Percentiles rank a stretch among this genome's conserved stretches.
Evolutionary conservation across 495 filamentous ascomycete genomes (phyloP).

Genomic region (Evansstolkia leycettana): DNA sequence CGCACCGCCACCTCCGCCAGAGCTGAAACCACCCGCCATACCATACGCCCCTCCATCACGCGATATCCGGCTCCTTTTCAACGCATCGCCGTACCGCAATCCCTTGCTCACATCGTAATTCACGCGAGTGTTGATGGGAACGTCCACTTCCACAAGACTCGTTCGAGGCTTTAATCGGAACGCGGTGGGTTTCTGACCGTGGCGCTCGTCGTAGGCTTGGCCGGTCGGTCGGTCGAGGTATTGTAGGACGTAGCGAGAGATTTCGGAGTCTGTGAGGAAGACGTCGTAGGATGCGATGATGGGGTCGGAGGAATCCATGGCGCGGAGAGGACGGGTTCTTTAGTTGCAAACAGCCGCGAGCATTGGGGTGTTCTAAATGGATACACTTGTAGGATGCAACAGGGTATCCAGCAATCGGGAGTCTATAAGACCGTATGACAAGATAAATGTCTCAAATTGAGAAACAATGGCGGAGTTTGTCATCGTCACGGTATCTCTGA

Average conservation of each 20-base stretch:
- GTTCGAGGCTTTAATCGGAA: conserved; percentile 55
- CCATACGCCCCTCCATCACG: conserved; percentile 46
- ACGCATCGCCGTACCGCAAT: conserved; percentile 50
- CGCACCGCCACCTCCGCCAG: conserved; percentile 15
- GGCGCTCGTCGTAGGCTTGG: conserved; percentile 42
- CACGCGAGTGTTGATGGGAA: conserved; percentile 46
- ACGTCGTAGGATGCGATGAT: conserved; percentile 50
- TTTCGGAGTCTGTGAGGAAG: conserved; percentile 42
- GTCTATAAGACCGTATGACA: too few species aligned
- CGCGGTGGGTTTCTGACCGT: conserved; percentile 41
- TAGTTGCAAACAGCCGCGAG: too few species aligned
- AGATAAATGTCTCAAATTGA: too few species aligned
- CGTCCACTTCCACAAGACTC: conserved; percentile 63
- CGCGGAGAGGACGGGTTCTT: too few species aligned
- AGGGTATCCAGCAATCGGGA: too few species aligned
- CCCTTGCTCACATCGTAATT: conserved; percentile 58
- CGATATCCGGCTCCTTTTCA: conserved; percentile 41
- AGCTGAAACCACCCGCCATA: conserved; percentile 46
- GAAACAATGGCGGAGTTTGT: too few species aligned
- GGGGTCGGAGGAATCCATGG: conserved; percentile 21
- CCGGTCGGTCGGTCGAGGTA: conserved; percentile 42
- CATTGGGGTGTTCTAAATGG: too few species aligned
- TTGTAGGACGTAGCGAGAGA: conserved; percentile 52
- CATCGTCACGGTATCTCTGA: too few species aligned
- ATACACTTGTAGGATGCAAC: too few species aligned